Evolutionary conservation across 805 yeast species (phyloP).

Genomic region (Cyberlindnera maclurae): DNA sequence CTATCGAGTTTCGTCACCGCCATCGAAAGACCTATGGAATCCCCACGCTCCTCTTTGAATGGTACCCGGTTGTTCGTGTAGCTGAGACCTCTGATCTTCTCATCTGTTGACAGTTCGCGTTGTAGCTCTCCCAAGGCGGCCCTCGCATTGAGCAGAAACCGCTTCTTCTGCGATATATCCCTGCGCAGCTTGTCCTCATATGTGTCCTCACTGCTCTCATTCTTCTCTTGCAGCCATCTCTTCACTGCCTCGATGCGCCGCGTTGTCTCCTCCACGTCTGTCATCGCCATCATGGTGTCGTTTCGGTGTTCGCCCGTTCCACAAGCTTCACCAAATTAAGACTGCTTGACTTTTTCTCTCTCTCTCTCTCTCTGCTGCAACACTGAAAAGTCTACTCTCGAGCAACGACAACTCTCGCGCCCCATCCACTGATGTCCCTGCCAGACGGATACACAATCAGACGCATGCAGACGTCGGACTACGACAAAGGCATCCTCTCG

Average conservation of each 20-base stretch:
- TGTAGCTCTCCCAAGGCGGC: constrained; percentile 5
- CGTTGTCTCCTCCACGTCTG: too few species aligned
- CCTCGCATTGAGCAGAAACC: constrained; percentile 7
- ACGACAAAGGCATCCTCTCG: constrained; percentile 50
- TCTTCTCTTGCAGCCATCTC: not conserved
- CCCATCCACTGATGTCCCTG: constrained; percentile 18
- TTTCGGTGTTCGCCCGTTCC: too few species aligned
- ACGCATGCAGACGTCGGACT: constrained; percentile 48
- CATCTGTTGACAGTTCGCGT: not conserved
- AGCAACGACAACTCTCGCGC: too few species aligned
- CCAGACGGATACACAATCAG: constrained; percentile 72
- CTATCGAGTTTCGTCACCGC: constrained; percentile 11
- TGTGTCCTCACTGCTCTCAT: constrained; percentile 1
- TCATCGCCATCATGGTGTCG: too few species aligned
- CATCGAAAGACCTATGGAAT: constrained; percentile 17
- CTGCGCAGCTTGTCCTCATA: constrained; percentile 5
- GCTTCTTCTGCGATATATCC: constrained; percentile 5
- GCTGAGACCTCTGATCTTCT: constrained; percentile 5
- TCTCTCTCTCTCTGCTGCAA: too few species aligned
- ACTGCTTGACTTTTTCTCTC: too few species aligned
- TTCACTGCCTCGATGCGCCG: too few species aligned
- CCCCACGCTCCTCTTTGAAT: constrained; percentile 18
- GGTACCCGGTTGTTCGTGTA: constrained; percentile 16
- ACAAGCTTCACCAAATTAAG: too few species aligned
- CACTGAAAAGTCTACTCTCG: not conserved